Base-by-base conservation (phyloP, 106 monocot species). In the Dendrobium catenatum region DNA sequence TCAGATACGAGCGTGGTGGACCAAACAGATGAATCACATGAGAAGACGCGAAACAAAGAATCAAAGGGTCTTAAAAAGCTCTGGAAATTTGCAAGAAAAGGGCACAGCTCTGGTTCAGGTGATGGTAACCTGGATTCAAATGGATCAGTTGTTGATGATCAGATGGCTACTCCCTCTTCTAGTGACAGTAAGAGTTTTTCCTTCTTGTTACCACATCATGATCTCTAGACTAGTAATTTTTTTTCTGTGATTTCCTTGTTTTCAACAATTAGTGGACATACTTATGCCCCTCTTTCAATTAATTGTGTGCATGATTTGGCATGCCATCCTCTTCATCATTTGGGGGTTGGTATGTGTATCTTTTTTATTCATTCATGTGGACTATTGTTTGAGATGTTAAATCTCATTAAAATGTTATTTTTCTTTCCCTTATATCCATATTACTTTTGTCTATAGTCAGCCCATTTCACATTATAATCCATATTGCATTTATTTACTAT, bases 1-100 rank as follows among this genome's bases (percentile, higher is more conserved):
- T 10, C 64, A 44, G 85, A 85, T 59, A 51, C 72, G 9, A 55
- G 26, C 79, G 78, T 27, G n/a, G 22, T 75, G 8, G 84, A 84
- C 24, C 85, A 86, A 75, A 78, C 27, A 33, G 85, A 80, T 67
- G 90, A 87, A 54, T 33, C 75, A 16, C n/a, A 55, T 72, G 91
- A 90, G 61, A 91, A 91, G 76, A 76, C 88, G 78, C 84, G 84
- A 49, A 85, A 64, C 67, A 95, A 85, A 80, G 93, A 93, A 79
- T 79, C 90, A 24, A 96, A 91, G 84, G 96, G 96, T 17, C 88
- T 96, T 41, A 88, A 89, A 80, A 93, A 90, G 82, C 75, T 96
- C 59, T 83, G 91, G 79, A 96, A 93, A 77, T 93, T 96, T 84
- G 93, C 91, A 74, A 93, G 87, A 72, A 93, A 90, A 84, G 83